These are phyloP conservation scores for Fusarium sarcochroum DNA, from an alignment of 2,329 filamentous ascomycete species.

Conservation along the genomic window DNA sequence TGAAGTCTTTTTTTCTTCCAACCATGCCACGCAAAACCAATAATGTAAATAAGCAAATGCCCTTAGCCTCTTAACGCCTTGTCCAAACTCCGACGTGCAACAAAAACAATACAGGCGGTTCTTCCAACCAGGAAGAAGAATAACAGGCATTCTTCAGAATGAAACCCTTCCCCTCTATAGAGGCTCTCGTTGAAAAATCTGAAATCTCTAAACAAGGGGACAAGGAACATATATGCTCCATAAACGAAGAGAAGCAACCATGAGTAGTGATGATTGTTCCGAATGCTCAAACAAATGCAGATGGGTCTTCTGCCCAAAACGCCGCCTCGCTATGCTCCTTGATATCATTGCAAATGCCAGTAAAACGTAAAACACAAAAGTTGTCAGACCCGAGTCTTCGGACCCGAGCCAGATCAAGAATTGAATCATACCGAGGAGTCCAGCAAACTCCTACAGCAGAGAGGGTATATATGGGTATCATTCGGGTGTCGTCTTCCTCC, in stretches of 20 bases:
- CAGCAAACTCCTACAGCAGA: constrained; percentile 36
- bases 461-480: constrained; percentile 51
- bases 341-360: constrained; percentile 46
- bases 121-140: constrained; percentile 16
- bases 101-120: constrained; percentile 15
- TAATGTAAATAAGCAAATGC: constrained; percentile 25
- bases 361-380: constrained; percentile 41
- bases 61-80: constrained; percentile 37
- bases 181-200: constrained; percentile 23
- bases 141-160: constrained; percentile 20
- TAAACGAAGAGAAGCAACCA: constrained; percentile 30
- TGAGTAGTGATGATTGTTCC: constrained; percentile 31
- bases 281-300: constrained; percentile 46
- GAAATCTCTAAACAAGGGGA: constrained; percentile 27
- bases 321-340: constrained; percentile 59
- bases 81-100: constrained; percentile 31
- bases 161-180: constrained; percentile 29
- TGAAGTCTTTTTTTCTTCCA: constrained; percentile 45
- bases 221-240: constrained; percentile 28
- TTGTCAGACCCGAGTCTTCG: constrained; percentile 32
- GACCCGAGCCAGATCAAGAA: constrained; percentile 39
- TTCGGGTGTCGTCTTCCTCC: constrained; percentile 47
- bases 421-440: constrained; percentile 37
- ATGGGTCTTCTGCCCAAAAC: constrained; percentile 50
- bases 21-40: constrained; percentile 36